Conservation (phyloP, 768 basidiomycete genomes). For the Suillus hirtellus region DNA sequence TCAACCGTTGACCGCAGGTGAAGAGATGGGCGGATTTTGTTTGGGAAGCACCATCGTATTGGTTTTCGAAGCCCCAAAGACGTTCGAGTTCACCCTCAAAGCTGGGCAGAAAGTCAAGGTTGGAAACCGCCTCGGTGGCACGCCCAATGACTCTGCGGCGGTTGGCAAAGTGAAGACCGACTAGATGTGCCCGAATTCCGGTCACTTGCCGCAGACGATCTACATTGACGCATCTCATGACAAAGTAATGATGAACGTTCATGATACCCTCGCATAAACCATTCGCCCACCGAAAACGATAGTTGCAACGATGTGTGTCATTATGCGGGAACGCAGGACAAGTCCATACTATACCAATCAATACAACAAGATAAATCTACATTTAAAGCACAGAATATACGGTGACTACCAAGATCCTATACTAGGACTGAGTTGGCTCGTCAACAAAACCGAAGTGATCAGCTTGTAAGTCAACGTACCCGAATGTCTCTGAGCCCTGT, state of each 20-base stretch:
- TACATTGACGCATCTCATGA: slow-evolving; percentile 9
- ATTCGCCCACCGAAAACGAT: background rate
- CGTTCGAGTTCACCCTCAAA: slow-evolving; percentile 76
- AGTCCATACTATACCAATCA: slow-evolving; percentile 1
- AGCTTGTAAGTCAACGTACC: slow-evolving; percentile 7
- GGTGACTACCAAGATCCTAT: slow-evolving; percentile 27
- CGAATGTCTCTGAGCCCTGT: slow-evolving; percentile 25
- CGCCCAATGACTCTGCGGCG: slow-evolving; percentile 18
- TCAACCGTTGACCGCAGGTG: slow-evolving; percentile 82
- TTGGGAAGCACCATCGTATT: slow-evolving; percentile 95
- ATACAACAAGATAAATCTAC: slow-evolving; percentile 8
- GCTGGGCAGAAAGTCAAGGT: slow-evolving; percentile 86
- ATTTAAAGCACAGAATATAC: slow-evolving; percentile 5
- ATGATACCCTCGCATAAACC: slow-evolving; percentile 12
- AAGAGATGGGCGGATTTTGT: slow-evolving; percentile 98
- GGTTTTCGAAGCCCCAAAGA: slow-evolving; percentile 90
- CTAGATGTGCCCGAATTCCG: slow-evolving; percentile 14
- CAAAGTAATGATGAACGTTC: slow-evolving; percentile 11
- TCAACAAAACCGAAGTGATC: background rate
- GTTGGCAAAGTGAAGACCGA: slow-evolving; percentile 38
- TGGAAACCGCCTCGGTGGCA: slow-evolving; percentile 77
- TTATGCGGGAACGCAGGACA: slow-evolving; percentile 12
- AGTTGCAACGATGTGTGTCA: slow-evolving; percentile 10
- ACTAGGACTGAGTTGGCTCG: slow-evolving; percentile 1
- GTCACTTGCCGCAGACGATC: background rate